Evolutionary conservation across 345 rosid species (phyloP).

Genomic region (Angophora floribunda): DNA sequence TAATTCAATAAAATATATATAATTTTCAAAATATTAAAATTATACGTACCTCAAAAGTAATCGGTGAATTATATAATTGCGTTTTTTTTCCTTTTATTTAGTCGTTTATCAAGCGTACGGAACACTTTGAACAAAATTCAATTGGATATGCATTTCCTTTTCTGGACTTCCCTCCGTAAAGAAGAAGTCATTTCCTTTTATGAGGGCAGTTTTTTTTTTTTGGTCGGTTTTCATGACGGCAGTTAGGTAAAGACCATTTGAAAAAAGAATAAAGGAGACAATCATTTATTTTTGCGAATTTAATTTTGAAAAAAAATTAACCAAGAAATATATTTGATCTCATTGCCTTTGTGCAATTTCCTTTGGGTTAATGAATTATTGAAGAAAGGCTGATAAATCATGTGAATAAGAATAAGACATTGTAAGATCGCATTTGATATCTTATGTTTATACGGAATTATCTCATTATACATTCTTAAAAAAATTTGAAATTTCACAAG

Average conservation of each 20-base stretch:
- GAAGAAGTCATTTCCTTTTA: not conserved
- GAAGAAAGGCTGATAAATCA: not conserved
- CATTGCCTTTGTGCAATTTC: not conserved
- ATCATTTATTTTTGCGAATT: not conserved
- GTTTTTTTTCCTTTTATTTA: not conserved
- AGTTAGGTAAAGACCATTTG: not conserved
- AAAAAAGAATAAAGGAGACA: not conserved
- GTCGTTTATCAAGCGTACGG: not conserved
- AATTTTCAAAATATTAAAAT: not conserved
- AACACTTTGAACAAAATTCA: not conserved
- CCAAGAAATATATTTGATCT: not conserved
- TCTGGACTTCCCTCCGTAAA: not conserved
- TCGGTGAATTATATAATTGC: not conserved
- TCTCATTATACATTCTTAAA: rapidly evolving
- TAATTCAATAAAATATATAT: not conserved
- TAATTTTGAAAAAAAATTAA: not conserved
- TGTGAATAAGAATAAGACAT: no score
- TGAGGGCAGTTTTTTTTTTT: not conserved
- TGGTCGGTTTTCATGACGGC: not conserved
- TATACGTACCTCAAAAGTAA: not conserved
- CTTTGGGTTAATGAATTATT: not conserved
- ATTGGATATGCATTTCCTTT: not conserved
- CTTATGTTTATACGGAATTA: no score
- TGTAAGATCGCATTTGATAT: no score
- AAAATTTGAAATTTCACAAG: not conserved